Evolutionary conservation across 2,329 filamentous ascomycete species (phyloP).

Genomic region (Neonectria punicea): DNA sequence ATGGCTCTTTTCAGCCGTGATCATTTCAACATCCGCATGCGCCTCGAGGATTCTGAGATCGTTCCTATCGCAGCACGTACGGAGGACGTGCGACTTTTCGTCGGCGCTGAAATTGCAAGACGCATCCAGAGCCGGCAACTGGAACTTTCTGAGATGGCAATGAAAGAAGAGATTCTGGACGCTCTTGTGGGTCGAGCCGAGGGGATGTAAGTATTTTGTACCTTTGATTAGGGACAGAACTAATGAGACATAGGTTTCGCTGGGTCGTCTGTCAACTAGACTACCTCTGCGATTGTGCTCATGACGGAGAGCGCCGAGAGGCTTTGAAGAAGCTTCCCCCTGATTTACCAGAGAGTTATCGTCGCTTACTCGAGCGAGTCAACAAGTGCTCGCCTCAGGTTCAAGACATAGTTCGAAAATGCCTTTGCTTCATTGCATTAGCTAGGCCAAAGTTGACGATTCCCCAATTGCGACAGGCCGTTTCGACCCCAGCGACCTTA

Average conservation of each 20-base stretch:
- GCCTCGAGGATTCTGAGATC: too few species aligned
- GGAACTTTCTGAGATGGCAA: background rate
- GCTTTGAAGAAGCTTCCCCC: constrained; percentile 23
- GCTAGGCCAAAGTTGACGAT: accelerated
- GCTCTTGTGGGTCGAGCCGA: constrained; percentile 10
- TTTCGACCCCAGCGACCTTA: background rate
- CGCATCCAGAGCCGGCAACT: constrained; percentile 5
- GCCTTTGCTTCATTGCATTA: constrained; percentile 13
- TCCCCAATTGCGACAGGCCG: constrained; percentile 8
- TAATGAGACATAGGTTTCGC: constrained; percentile 19
- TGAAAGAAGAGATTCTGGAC: constrained; percentile 25
- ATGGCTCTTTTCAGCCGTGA: constrained; percentile 26
- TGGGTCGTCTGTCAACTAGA: constrained; percentile 37
- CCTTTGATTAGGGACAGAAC: background rate
- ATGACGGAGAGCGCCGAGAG: constrained; percentile 18
- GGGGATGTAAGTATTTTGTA: constrained; percentile 21
- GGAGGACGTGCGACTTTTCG: constrained; percentile 24
- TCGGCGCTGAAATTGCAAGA: constrained; percentile 20
- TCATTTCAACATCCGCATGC: constrained; percentile 10
- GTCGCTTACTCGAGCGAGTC: constrained; percentile 17
- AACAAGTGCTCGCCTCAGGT: background rate
- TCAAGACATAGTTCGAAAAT: constrained; percentile 11
- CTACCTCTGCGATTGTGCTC: constrained; percentile 26
- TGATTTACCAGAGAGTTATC: constrained; percentile 17
- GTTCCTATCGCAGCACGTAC: constrained; percentile 17